Evolutionary conservation across 371 early-diverging fungal genomes (phyloP).

Genomic region (Circinella minor): DNA sequence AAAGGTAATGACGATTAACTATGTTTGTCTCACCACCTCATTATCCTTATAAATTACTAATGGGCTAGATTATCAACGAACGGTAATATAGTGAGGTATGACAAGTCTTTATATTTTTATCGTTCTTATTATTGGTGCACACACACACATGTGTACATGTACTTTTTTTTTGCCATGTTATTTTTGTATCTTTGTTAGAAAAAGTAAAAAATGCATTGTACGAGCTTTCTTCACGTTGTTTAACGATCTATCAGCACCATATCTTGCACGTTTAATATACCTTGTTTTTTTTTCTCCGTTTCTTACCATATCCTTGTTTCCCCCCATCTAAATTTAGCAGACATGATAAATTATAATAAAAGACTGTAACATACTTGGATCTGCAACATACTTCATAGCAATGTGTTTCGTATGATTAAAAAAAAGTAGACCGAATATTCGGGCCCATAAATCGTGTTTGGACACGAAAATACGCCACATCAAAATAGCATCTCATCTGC

Average conservation of each 20-base stretch:
- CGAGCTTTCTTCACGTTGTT: too few relatives aligned
- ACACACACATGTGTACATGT: too few relatives aligned
- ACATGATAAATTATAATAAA: too few relatives aligned
- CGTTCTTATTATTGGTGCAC: too few relatives aligned
- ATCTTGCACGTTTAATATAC: too few relatives aligned
- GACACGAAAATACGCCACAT: not conserved
- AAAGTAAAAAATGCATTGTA: too few relatives aligned
- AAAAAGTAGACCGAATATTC: not conserved
- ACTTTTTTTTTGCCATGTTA: too few relatives aligned
- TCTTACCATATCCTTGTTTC: too few relatives aligned
- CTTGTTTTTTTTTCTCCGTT: too few relatives aligned
- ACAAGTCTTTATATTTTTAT: not conserved
- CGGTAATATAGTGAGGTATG: not conserved
- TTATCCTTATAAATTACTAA: not conserved
- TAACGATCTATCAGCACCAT: too few relatives aligned
- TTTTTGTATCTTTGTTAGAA: too few relatives aligned
- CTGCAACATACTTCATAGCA: not conserved
- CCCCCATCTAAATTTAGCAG: too few relatives aligned
- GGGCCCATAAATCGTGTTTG: not conserved
- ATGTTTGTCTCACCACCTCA: conserved; percentile 7
- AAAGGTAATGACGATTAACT: not conserved
- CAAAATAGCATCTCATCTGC: conserved; percentile 5
- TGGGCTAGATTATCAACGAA: not conserved
- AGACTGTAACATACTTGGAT: not conserved
- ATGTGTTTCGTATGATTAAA: not conserved